Base-by-base conservation (phyloP, 768 basidiomycete species). In the Hygrocybe coccinea region DNA sequence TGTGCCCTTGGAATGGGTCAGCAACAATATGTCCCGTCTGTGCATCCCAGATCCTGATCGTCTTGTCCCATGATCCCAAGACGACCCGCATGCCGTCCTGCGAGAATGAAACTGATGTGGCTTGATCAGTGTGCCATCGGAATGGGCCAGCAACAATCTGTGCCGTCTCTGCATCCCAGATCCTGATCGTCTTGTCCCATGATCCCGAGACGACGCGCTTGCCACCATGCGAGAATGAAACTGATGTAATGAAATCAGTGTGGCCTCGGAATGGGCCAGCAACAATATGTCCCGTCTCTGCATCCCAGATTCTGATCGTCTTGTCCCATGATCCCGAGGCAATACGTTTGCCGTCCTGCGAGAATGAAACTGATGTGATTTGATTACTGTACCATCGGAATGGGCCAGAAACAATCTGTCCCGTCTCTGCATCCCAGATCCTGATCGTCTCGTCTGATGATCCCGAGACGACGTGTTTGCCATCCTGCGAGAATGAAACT, bases 351-450 rank as follows among this genome's bases (percentile, higher is more conserved):
- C 15, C 39, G 14, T 44, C 43, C 5, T 41, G 39, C 5, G 39
- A 41, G 14, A 41, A 41, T 11, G 39, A 41, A 24, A 44, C 29
- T 10, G 39, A 41, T 4, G 39, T 19, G 39, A 41, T 10, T 4
- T 14, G 3, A 41, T 41, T 11, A 15, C 5, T 3, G 39, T 41
- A 10, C 14, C 14, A 3, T n/a, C 14, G 39, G 19, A 41, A 41
- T 41, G 39, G 39, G 19, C 39, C 39, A 19, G 19, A 3, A 10
- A 41, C 11, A 19, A 41, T 41, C 11, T 14, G 3, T 37, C 89
- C 91, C 9, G 91, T 91, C 36, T 95, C 79, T n/a, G 95, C 95
- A 69, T 99, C 95, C 95, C 95, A 99, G 72, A 99, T 97, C 64
- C 97, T 97, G 71, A 97, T 91, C 62, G 92, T 82, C 69, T 97